Percentiles rank a stretch among this genome's conserved stretches.
These are phyloP conservation scores for Stachybotrys elegans DNA, from an alignment of 2,329 filamentous ascomycete species.

Conservation along the genomic window DNA sequence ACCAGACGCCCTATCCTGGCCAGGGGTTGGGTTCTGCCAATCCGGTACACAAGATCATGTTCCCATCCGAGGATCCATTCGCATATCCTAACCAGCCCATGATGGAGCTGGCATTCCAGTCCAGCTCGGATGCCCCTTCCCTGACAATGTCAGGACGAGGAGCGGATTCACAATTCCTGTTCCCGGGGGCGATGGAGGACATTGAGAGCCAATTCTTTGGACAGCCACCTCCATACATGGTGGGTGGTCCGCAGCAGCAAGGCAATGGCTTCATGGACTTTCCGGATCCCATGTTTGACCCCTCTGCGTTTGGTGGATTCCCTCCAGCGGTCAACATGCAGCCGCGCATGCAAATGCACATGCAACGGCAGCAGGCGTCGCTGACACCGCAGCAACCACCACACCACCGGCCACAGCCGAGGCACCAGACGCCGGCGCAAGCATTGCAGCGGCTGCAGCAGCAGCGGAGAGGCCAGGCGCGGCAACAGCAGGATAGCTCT, in stretches of 20 bases:
- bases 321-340: slow-evolving; percentile 15
- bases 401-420: slow-evolving; percentile 11
- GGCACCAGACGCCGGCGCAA: slow-evolving; percentile 11
- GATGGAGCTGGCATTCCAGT: slow-evolving; percentile 49
- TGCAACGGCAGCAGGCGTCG: no score
- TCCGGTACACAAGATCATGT: slow-evolving; percentile 70
- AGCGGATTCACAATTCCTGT: slow-evolving; percentile 42
- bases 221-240: slow-evolving; percentile 65
- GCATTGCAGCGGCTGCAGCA: slow-evolving; percentile 11
- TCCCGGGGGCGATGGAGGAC: slow-evolving; percentile 53
- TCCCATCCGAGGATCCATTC: slow-evolving; percentile 71
- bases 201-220: slow-evolving; percentile 70
- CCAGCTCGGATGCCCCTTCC: slow-evolving; percentile 25
- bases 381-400: neutral
- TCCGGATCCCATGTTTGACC: slow-evolving; percentile 37
- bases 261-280: slow-evolving; percentile 37
- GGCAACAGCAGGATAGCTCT: slow-evolving; percentile 30
- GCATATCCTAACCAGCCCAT: slow-evolving; percentile 74
- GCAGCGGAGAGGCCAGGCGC: slow-evolving; percentile 18
- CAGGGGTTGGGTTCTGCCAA: slow-evolving; percentile 30
- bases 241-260: slow-evolving; percentile 43
- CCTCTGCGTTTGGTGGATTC: slow-evolving; percentile 37
- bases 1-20: slow-evolving; percentile 25
- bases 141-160: slow-evolving; percentile 26
- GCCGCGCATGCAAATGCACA: no score